A percentile compares a stretch with the other conserved stretches of the same genome.
Conservation (phyloP, 805 yeast genomes). For the Saturnispora diversa region DNA sequence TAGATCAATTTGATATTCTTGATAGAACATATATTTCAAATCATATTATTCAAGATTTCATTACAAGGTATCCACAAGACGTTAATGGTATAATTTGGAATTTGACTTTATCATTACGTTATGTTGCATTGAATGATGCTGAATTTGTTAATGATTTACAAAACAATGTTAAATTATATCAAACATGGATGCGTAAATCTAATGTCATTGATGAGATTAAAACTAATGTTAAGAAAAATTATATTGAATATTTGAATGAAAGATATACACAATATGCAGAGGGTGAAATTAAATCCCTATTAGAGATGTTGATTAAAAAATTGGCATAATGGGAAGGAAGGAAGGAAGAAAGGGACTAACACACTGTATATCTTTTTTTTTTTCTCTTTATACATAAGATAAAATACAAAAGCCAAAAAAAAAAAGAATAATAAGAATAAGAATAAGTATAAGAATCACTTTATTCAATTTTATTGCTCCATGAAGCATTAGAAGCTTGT, state of each 20-base stretch:
- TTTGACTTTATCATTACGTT: conserved; percentile 61
- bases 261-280: conserved; percentile 18
- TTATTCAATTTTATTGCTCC: conserved; percentile 23
- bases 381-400: no score
- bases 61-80: conserved; percentile 33
- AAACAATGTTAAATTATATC: conserved; percentile 60
- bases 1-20: conserved; percentile 63
- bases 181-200: conserved; percentile 43
- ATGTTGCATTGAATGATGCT: conserved; percentile 32
- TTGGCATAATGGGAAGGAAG: conserved; percentile 12
- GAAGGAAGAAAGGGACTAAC: background rate
- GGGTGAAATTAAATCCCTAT: conserved; percentile 19
- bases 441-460: background rate
- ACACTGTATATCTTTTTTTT: background rate
- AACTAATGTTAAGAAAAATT: conserved; percentile 27
- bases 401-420: background rate
- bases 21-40: conserved; percentile 59
- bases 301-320: conserved; percentile 23
- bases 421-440: background rate
- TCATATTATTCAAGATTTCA: conserved; percentile 54
- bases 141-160: conserved; percentile 54
- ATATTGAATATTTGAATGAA: conserved; percentile 28
- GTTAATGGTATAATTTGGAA: conserved; percentile 40
- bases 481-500: conserved; percentile 15
- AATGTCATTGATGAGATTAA: conserved; percentile 25